Base-by-base conservation (phyloP, 495 filamentous ascomycete genomes). In the Eremomyces bilateralis region DNA sequence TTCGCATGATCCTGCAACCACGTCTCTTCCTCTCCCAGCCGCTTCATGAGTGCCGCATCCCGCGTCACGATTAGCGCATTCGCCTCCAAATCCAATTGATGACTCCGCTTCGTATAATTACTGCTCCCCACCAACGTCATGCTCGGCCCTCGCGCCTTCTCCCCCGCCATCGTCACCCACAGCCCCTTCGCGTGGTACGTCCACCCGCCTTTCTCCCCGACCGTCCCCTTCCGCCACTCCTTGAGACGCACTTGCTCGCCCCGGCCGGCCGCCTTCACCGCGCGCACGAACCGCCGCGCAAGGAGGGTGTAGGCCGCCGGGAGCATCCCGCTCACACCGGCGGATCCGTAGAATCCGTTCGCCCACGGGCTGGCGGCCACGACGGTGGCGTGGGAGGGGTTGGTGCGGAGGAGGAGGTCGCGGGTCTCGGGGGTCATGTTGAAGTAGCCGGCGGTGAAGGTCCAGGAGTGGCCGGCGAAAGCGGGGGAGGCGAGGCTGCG, bases 161-260 rank as follows among this genome's bases (percentile, higher is more conserved):
- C 57, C 13, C 13, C 25, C 2, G 56, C 56, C 10, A 94, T 53
- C 0, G 80, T 81, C 16, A 93, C 64, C 88, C 88, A 97, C 1
- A 97, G 60, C 0, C 88, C 88, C 55, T 99, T 99, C 32, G 88
- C 88, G 47, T 99, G 88, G 50, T 99, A 99, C 0, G 84, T 92
- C 88, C 88, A 99, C 1, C 80, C 90, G 13, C 61, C 75, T 0
- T 72, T 70, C 45, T 81, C 67, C 18, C 73, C 71, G 17, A 91
- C 76, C 0, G 71, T 78, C 3, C 85, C 88, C 27, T 66, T 68
- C 27, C 73, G 65, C 90, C 90, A 99, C 55, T 99, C 88, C 36
- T 74, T 74, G 10, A 99, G 57, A 18, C 67, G 54, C n/a, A 92
- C 74, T 3, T 57, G 56, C 0, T 48, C 44, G 18, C 65, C 63